A percentile compares a stretch with the other conserved stretches of the same genome.
Conservation (phyloP, 805 yeast genomes). For the Candida orba region DNA sequence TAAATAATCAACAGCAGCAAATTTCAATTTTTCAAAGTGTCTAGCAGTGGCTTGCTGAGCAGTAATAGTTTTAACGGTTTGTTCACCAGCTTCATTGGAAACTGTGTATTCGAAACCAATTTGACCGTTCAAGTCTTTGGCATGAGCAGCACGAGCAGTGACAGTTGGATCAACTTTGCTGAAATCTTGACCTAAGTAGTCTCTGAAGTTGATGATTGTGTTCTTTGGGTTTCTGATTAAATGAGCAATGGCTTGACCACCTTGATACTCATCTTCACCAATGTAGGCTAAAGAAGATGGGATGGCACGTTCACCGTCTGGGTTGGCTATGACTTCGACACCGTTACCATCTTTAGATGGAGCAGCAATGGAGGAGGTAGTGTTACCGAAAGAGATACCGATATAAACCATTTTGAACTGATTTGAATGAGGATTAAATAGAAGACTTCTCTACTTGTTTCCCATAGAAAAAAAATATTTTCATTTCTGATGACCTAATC, state of each 20-base stretch:
- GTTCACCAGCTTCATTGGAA: conserved; percentile 30
- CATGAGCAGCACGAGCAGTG: conserved; percentile 60
- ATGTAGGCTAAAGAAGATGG: conserved; percentile 90
- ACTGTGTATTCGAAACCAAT: conserved; percentile 56
- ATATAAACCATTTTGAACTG: conserved; percentile 42
- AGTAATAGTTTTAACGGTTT: conserved; percentile 45
- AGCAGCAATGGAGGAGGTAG: conserved; percentile 89
- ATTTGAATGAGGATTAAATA: neutral
- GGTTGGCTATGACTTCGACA: conserved; percentile 96
- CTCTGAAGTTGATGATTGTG: conserved; percentile 90
- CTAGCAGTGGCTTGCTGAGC: conserved; percentile 77
- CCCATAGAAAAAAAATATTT: neutral
- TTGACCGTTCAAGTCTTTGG: conserved; percentile 56
- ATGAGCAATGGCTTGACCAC: conserved; percentile 92
- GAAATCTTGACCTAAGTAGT: conserved; percentile 73
- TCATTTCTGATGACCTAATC: neutral
- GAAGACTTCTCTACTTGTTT: neutral
- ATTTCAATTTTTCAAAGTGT: conserved; percentile 73
- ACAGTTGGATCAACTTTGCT: conserved; percentile 61
- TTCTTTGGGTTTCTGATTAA: conserved; percentile 81
- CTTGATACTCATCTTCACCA: conserved; percentile 94
- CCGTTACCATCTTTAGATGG: conserved; percentile 72
- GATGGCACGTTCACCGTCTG: conserved; percentile 96
- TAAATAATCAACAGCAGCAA: conserved; percentile 88
- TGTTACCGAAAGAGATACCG: conserved; percentile 96